Conservation (phyloP, 306 rosid genomes). For the Macrotyloma uniflorum region DNA sequence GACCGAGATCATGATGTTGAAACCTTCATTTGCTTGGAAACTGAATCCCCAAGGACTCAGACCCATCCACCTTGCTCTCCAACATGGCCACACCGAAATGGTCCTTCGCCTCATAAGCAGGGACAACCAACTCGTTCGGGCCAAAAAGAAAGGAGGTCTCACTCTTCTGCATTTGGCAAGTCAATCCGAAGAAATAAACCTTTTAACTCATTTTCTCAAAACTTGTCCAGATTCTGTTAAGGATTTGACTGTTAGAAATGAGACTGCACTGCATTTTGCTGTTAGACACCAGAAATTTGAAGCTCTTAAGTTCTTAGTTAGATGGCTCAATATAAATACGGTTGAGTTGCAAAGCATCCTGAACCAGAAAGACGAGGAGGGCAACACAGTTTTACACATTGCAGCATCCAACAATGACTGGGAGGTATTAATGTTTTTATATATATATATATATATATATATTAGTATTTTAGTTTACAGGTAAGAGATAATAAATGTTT, state of each 20-base stretch:
- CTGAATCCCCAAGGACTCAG: neutral
- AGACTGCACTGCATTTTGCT: slow-evolving; percentile 47
- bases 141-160: neutral
- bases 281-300: neutral
- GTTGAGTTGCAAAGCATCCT: no score
- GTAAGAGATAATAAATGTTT: no score
- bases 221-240: slow-evolving; percentile 40
- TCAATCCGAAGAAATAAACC: neutral
- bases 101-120: neutral
- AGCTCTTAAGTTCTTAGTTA: slow-evolving; percentile 21
- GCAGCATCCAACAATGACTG: slow-evolving; percentile 5
- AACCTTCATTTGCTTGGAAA: neutral
- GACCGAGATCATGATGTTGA: neutral
- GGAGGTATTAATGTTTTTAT: no score
- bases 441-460: no score
- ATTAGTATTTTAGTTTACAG: no score
- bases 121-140: neutral
- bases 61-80: neutral
- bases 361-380: slow-evolving; percentile 15
- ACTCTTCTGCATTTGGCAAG: neutral
- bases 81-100: neutral
- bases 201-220: slow-evolving; percentile 27
- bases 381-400: slow-evolving; percentile 44
- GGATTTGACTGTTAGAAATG: slow-evolving; percentile 34
- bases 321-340: slow-evolving; percentile 11